A percentile compares a stretch with the other conserved stretches of the same genome.
phyloP scores from a whole-genome alignment of 148 eudicot genomes.

The Bassia scoparia region DNA sequence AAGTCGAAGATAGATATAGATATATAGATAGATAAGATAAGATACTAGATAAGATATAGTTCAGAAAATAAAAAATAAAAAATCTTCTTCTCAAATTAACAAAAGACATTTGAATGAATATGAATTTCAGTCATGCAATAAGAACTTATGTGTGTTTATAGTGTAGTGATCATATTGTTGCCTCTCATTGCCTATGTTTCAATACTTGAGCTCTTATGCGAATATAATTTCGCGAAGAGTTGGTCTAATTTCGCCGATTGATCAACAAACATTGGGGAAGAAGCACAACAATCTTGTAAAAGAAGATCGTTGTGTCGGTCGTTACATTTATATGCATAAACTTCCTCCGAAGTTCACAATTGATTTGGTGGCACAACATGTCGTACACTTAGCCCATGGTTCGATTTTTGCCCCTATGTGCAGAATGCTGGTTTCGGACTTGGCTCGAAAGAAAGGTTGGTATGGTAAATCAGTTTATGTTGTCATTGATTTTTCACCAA shows the following conservation, averaged over 20 bases:
- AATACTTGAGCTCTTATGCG: conserved; percentile 6
- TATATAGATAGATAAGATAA: too few species aligned
- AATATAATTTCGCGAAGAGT: too few species aligned
- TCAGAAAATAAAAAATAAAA: too few species aligned
- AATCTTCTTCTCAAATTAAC: too few species aligned
- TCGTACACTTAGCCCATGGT: conserved; percentile 8
- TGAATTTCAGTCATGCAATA: conserved; percentile 9
- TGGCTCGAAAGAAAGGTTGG: conserved; percentile 27
- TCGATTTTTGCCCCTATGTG: conserved; percentile 32
- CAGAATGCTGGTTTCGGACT: conserved; percentile 30
- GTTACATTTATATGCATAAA: conserved; percentile 39
- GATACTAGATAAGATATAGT: too few species aligned
- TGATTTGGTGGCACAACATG: conserved; percentile 32
- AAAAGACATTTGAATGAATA: not conserved
- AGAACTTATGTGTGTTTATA: not conserved
- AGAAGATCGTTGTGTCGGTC: conserved; percentile 27
- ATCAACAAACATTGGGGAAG: not conserved
- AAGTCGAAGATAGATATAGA: too few species aligned
- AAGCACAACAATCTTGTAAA: not conserved
- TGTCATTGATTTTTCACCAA: conserved; percentile 34
- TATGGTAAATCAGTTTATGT: conserved; percentile 36
- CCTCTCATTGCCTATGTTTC: conserved; percentile 14
- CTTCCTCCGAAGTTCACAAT: conserved; percentile 37
- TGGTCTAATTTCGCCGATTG: not conserved
- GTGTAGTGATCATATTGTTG: not conserved